Base-by-base conservation (phyloP, 306 rosid genomes). In the Dryas octopetala region DNA sequence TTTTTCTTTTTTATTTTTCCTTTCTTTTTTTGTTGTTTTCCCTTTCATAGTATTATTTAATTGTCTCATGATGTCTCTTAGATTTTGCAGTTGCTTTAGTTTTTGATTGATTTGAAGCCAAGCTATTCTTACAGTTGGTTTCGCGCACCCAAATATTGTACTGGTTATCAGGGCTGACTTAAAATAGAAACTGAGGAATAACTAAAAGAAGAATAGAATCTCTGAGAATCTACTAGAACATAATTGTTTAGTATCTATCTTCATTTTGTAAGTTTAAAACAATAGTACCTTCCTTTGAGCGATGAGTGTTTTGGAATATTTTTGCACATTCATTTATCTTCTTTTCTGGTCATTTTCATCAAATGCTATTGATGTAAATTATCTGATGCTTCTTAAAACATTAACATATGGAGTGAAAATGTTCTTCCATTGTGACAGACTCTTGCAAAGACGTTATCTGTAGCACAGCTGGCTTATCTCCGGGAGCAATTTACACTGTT, bases 401-500 rank as follows among this genome's bases (percentile, higher is more conserved):
- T 28, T 48, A 59, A 55, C 52, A 59, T 12, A 26, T 73, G 74
- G 46, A 64, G 44, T 67, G 53, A 76, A 26, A n/a, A 44, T 62
- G 49, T 76, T 76, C 74, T 83, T 66, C 76, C 74, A 23, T 74
- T 65, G 76, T 76, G 61, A 68, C 89, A 93, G 98, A 96, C 93
- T 67, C 86, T 93, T 43, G 93, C 98, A 47, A 91, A 91, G 89
- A 88, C 97, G 11, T 84, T 88, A 85, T 86, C 86, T 68, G 80
- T 87, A 73, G 74, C 82, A 76, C 96, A 91, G 80, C 83, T 89
- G 58, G 86, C 88, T 62, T 91, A 91, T 84, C 78, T 93, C 76
- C 85, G 81, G 80, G 93, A 85, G 79, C 98, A 93, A 59, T 93
- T 91, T 83, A 78, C 75, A 12, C 65, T 78, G 63, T 75, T 93